A percentile compares a stretch with the other conserved stretches of the same genome.
Conservation (phyloP, 2,329 filamentous ascomycete genomes). For the Alternaria incomplexa region DNA sequence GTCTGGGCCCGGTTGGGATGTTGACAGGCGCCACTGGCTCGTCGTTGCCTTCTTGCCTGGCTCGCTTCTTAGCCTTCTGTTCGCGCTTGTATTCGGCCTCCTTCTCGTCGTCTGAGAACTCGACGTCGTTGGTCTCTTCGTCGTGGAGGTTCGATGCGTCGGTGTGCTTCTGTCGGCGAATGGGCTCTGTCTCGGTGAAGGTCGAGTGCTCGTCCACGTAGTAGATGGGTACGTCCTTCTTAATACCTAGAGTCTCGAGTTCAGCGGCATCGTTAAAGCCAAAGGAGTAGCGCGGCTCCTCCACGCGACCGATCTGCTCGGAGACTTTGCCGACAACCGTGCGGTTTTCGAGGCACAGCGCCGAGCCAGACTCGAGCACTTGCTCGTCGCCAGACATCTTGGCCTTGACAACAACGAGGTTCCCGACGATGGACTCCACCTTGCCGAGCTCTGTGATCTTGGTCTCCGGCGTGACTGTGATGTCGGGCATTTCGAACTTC, state of each 20-base stretch:
- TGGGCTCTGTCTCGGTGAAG: conserved; percentile 84
- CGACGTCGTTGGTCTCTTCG: conserved; percentile 89
- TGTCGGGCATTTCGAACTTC: conserved; percentile 68
- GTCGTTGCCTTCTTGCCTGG: conserved; percentile 38
- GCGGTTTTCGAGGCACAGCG: conserved; percentile 79
- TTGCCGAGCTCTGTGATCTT: conserved; percentile 76
- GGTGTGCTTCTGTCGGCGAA: conserved; percentile 82
- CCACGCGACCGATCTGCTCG: conserved; percentile 84
- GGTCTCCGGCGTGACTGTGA: conserved; percentile 78
- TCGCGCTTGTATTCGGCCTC: conserved; percentile 76
- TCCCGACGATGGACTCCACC: conserved; percentile 79
- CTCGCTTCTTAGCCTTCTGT: conserved; percentile 65
- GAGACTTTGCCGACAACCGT: conserved; percentile 80
- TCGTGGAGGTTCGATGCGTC: conserved; percentile 96
- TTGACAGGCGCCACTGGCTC: conserved; percentile 22
- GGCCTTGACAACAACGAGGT: conserved; percentile 78
- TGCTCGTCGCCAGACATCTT: conserved; percentile 80
- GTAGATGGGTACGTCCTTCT: conserved; percentile 73
- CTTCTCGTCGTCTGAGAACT: conserved; percentile 96
- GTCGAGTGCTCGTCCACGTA: conserved; percentile 80
- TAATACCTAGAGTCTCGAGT: conserved; percentile 70
- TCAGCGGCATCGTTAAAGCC: conserved; percentile 74
- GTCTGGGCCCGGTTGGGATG: conserved; percentile 30
- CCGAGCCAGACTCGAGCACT: conserved; percentile 82
- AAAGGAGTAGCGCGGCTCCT: conserved; percentile 85